A percentile compares a stretch with the other conserved stretches of the same genome.
Evolutionary conservation across 2,329 filamentous ascomycete species (phyloP).

Genomic region (Elsinoe perseae): DNA sequence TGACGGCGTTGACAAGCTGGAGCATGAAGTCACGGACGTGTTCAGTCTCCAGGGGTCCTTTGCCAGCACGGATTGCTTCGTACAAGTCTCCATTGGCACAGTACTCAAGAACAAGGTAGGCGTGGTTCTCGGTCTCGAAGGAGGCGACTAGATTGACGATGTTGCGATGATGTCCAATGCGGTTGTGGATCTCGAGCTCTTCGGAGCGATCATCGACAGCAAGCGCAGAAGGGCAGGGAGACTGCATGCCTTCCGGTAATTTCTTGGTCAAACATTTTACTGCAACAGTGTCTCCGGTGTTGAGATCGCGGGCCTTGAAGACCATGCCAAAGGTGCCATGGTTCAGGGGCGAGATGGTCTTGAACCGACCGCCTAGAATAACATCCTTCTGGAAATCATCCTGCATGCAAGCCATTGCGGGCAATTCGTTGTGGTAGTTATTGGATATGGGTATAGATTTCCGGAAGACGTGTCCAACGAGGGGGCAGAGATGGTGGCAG

Average conservation of each 20-base stretch:
- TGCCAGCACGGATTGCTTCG: slow-evolving; percentile 85
- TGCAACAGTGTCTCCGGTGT: slow-evolving; percentile 72
- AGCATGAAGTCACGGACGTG: slow-evolving; percentile 98
- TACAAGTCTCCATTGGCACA: slow-evolving; percentile 94
- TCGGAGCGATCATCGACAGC: slow-evolving; percentile 76
- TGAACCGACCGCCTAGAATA: slow-evolving; percentile 80
- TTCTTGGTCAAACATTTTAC: slow-evolving; percentile 95
- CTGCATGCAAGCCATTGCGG: slow-evolving; percentile 73
- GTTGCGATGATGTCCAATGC: slow-evolving; percentile 73
- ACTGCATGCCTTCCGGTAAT: slow-evolving; percentile 42
- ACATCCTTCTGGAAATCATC: slow-evolving; percentile 71
- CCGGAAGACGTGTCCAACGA: slow-evolving; percentile 1
- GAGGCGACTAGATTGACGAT: slow-evolving; percentile 87
- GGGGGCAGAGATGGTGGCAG: background rate
- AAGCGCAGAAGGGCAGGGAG: slow-evolving; percentile 50
- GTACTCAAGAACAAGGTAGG: slow-evolving; percentile 90
- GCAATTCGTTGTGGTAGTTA: slow-evolving; percentile 1
- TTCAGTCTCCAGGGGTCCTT: slow-evolving; percentile 86
- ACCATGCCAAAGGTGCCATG: slow-evolving; percentile 99
- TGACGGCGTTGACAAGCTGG: slow-evolving; percentile 80
- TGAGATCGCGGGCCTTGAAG: slow-evolving; percentile 76
- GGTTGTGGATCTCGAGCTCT: slow-evolving; percentile 70
- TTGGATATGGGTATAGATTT: background rate
- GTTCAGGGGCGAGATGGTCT: slow-evolving; percentile 88
- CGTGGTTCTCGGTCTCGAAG: slow-evolving; percentile 85